Evolutionary conservation across 805 yeast species (phyloP).

Genomic region (Ogataea paraovalis): DNA sequence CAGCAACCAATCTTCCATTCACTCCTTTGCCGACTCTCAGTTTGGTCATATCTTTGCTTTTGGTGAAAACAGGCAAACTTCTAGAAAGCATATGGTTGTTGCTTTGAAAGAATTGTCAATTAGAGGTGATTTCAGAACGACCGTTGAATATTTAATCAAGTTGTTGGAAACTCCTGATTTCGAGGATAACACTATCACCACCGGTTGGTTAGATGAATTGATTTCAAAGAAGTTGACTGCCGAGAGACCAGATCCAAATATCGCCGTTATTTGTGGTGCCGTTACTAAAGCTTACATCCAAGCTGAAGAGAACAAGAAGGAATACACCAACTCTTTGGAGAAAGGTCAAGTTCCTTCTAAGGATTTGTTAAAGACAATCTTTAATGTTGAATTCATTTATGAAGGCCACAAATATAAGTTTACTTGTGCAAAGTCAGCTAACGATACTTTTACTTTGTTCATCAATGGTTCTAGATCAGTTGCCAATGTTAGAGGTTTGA

Average conservation of each 20-base stretch:
- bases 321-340: slow-evolving; percentile 74
- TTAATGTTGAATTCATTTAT: slow-evolving; percentile 91
- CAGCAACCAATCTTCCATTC: slow-evolving; percentile 93
- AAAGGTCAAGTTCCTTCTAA: slow-evolving; percentile 94
- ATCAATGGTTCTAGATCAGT: slow-evolving; percentile 90
- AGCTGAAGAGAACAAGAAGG: slow-evolving; percentile 63
- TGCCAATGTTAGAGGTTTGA: slow-evolving; percentile 80
- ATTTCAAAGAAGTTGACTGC: slow-evolving; percentile 92
- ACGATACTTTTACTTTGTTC: slow-evolving; percentile 80
- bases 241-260: slow-evolving; percentile 87
- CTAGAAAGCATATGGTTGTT: slow-evolving; percentile 98
- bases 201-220: slow-evolving; percentile 98
- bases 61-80: slow-evolving; percentile 97
- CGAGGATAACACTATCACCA: slow-evolving; percentile 93
- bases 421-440: slow-evolving; percentile 90
- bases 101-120: slow-evolving; percentile 94
- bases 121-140: slow-evolving; percentile 97
- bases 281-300: slow-evolving; percentile 89
- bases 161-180: slow-evolving; percentile 94
- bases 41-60: slow-evolving; percentile 99
- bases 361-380: slow-evolving; percentile 76
- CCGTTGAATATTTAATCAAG: slow-evolving; percentile 94
- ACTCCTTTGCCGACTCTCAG: slow-evolving; percentile 96
- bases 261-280: slow-evolving; percentile 97
- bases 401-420: slow-evolving; percentile 91